Evolutionary conservation across 768 basidiomycete species (phyloP).

Genomic region (Cystofilobasidium bisporidii): DNA sequence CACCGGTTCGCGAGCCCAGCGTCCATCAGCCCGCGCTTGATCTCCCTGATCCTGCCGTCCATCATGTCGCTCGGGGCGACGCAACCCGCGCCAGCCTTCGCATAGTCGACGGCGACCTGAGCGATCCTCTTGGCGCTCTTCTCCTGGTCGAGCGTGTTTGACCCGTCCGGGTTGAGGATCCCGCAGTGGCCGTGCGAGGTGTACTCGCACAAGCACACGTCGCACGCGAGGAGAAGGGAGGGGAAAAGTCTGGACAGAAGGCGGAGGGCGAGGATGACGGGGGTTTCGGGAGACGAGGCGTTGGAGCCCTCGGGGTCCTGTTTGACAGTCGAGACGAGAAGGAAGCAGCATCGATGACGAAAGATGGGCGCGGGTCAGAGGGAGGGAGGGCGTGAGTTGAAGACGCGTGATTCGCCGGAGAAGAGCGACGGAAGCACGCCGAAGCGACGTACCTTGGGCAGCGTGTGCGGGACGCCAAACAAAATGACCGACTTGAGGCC

Average conservation of each 20-base stretch:
- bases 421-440: conserved; percentile 9
- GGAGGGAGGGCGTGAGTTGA: neutral
- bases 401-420: neutral
- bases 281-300: conserved; percentile 80
- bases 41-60: conserved; percentile 85
- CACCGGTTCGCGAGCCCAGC: conserved; percentile 69
- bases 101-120: conserved; percentile 84
- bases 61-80: conserved; percentile 99
- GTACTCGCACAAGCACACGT: conserved; percentile 99
- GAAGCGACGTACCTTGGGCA: conserved; percentile 52
- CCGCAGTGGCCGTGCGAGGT: conserved; percentile 98
- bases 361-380: neutral
- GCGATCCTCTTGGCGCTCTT: conserved; percentile 48
- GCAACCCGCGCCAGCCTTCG: conserved; percentile 89
- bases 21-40: conserved; percentile 77
- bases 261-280: conserved; percentile 86
- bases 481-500: conserved; percentile 85
- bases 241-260: conserved; percentile 71
- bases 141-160: conserved; percentile 19
- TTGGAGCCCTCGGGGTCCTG: conserved; percentile 78
- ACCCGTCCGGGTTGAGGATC: conserved; percentile 30
- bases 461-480: conserved; percentile 81
- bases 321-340: neutral
- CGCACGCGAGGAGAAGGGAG: conserved; percentile 73
- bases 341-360: neutral